phyloP scores from a whole-genome alignment of 371 early-diverging fungal species.

The Mucor ambiguus region DNA sequence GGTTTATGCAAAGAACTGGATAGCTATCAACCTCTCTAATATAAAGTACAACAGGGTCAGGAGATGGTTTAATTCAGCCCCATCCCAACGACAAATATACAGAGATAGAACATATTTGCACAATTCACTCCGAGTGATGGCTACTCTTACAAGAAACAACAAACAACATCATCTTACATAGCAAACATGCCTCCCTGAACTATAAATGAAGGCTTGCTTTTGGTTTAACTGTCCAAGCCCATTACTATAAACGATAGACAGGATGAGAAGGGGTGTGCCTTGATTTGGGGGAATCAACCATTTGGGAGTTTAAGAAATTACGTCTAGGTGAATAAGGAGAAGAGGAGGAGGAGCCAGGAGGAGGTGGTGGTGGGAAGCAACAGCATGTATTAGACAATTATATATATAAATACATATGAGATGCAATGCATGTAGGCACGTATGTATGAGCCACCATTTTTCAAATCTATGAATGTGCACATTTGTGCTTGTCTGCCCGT shows the following conservation, averaged over 20 bases:
- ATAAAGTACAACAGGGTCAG: background rate
- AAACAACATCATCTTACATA: background rate
- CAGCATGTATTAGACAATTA: background rate
- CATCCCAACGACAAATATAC: background rate
- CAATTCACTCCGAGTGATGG: background rate
- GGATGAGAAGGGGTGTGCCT: background rate
- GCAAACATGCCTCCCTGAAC: background rate
- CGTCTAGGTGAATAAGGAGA: background rate
- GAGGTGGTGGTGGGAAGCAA: background rate
- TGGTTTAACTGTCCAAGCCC: background rate
- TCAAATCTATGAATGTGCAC: background rate
- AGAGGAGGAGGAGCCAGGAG: background rate
- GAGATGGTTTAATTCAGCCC: background rate
- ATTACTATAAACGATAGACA: background rate
- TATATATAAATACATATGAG: background rate
- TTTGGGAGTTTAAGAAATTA: background rate
- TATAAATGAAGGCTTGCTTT: background rate
- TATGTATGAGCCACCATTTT: background rate
- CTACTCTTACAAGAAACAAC: background rate
- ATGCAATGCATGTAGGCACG: background rate
- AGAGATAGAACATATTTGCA: background rate
- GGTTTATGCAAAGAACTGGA: background rate
- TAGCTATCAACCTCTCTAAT: background rate
- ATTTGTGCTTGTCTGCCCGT: background rate
- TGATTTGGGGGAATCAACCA: background rate